Evolutionary conservation across 2,329 filamentous ascomycete genomes (phyloP), one percentile per base, ranked within the genome.

Genomic region (Xylaria sp.): DNA sequence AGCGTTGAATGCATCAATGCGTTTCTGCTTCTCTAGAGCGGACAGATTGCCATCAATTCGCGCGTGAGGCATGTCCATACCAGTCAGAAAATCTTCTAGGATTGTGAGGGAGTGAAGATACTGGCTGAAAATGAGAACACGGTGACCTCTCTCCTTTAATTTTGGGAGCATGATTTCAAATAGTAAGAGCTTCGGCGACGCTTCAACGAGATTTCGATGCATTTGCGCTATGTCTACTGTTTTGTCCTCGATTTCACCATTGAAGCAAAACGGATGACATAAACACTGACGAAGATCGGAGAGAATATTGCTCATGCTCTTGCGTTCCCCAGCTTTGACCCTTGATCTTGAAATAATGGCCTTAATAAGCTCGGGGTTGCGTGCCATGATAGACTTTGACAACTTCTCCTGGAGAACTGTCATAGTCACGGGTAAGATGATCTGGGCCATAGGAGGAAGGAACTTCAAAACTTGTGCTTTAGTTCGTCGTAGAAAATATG

Each of bases 221-320:
- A 92, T 87, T 3, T 90, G 84, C 6, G 83, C 83, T 1, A 91
- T 85, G 21, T 67, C 72, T 1, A 90, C 83, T 0, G 87, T 87
- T 57, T 89, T 89, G 79, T 99, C 96, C 80, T 99, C 97, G 66
- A 99, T 96, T 25, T 92, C 91, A 48, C 89, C 86, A 75, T 90
- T 98, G 84, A 98, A 99, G 59, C 98, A 90, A 78, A 98, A 99
- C 0, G 97, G 96, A 80, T 99, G 97, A 72, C 95, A 98, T 1
- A 99, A 85, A 72, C 93, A 97, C 79, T 98, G 98, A 21, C 96
- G 90, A 21, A 99, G 86, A 79, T 99, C 96, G 88, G 98, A 93
- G 51, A 99, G 81, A 47, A 99, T 97, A 75, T 99, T 99, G 85
- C 92, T 97, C 66, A 98, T 82, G 71, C 90, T 95, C 50, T 92